Base-by-base conservation (phyloP, 2,329 filamentous ascomycete species). In the Monilinia polystroma region DNA sequence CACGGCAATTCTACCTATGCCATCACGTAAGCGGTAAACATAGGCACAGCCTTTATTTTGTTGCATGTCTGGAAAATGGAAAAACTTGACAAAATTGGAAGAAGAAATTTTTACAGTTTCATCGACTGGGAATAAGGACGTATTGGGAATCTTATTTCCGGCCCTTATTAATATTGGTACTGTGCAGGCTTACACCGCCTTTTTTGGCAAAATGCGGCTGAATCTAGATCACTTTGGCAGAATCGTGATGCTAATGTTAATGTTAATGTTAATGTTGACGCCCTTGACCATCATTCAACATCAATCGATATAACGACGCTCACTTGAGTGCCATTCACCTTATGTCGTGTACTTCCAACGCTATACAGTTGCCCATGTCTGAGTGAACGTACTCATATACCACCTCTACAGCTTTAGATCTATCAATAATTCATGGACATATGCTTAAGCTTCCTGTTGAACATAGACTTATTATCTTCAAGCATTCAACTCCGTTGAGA, bases 121-220 rank as follows among this genome's bases (percentile, higher is more conserved):
- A 14, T 29, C 38, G 55, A 45, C 55, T 45, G 55, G 55, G 16
- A 57, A 45, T 57, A 57, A 57, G 29, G n/a, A 12, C 10, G n/a
- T n/a, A 23, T 23, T 51, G 11, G 47, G 7, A 20, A 18, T 51
- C 20, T 51, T 51, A 23, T 51, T 23, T 51, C 47, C n/a, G n/a
- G 20, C 23, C 23, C 47, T 49, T 7, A 16, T 10, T 6, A n/a
- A n/a, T 6, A 49, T 49, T 49, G 14, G 18, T 16, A 45, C 4
- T 45, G 32, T 20, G 43, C 4, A 45, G 6, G 43, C 4, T 14
- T 45, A 45, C 43, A 45, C 43, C 43, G 43, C 43, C 43, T 20
- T 20, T 20, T 2, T 20, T 7, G 43, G 43, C 43, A 45, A 14
- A 45, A 45, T 45, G 18, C 7, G 16, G 7, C 4, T 45, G 43